Evolutionary conservation across 768 basidiomycete species (phyloP).

Genomic region (Neoboletus magnificus): DNA sequence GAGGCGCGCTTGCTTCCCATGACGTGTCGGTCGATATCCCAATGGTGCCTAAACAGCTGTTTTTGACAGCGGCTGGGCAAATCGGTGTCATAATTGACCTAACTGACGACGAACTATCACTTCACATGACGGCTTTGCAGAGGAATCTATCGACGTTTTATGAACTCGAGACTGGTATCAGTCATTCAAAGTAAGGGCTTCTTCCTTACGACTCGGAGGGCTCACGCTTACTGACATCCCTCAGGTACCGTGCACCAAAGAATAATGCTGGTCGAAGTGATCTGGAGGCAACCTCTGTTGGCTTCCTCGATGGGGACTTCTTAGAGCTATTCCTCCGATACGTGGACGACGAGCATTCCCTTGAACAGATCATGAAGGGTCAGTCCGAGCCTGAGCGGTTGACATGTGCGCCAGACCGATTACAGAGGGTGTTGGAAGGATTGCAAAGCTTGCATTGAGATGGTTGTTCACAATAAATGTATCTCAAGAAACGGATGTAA

Average conservation of each 20-base stretch:
- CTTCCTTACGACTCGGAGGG: background rate
- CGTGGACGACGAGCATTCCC: slow-evolving; percentile 35
- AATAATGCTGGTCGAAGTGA: slow-evolving; percentile 55
- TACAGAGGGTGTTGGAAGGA: slow-evolving; percentile 44
- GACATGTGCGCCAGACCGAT: slow-evolving; percentile 35
- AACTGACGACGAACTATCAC: slow-evolving; percentile 43
- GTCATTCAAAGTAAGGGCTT: slow-evolving; percentile 55
- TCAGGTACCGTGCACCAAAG: slow-evolving; percentile 70
- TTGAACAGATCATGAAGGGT: slow-evolving; percentile 56
- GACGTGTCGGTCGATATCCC: slow-evolving; percentile 41
- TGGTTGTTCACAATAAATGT: slow-evolving; percentile 7
- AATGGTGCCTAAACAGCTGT: slow-evolving; percentile 60
- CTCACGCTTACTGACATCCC: background rate
- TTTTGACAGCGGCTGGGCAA: slow-evolving; percentile 74
- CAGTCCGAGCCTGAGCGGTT: slow-evolving; percentile 57
- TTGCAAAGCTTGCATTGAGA: slow-evolving; percentile 55
- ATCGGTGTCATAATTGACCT: slow-evolving; percentile 73
- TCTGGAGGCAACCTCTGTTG: slow-evolving; percentile 52
- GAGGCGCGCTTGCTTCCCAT: slow-evolving; percentile 54
- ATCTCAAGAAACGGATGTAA: slow-evolving; percentile 19
- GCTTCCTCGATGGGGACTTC: slow-evolving; percentile 89
- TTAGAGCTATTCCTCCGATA: slow-evolving; percentile 62
- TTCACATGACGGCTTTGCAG: slow-evolving; percentile 67
- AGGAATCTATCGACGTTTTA: slow-evolving; percentile 65
- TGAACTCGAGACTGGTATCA: slow-evolving; percentile 49